These are phyloP conservation scores for Besnoitia besnoiti DNA, from an alignment of 169 alveolate genomes.

Conservation along the genomic window DNA sequence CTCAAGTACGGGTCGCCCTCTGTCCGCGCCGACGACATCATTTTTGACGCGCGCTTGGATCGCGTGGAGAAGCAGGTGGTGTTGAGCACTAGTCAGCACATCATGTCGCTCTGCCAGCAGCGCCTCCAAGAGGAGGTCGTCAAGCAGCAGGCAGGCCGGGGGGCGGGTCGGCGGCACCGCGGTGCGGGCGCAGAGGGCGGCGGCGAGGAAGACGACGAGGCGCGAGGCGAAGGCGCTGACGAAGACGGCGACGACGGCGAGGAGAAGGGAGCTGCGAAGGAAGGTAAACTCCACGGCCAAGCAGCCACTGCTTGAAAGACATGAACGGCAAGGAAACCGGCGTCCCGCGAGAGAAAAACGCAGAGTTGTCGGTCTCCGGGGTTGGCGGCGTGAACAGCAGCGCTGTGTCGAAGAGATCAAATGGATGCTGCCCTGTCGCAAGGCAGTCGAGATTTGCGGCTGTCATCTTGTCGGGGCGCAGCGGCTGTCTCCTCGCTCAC, in stretches of 20 bases:
- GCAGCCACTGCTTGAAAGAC: no score
- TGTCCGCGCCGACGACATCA: not conserved
- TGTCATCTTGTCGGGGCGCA: no score
- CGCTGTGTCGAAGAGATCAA: no score
- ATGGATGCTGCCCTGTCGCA: no score
- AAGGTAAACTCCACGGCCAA: no score
- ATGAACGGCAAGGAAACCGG: no score
- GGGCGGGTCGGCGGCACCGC: not conserved
- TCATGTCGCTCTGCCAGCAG: constrained; percentile 41
- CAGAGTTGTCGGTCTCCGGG: no score
- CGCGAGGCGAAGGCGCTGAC: constrained; percentile 55
- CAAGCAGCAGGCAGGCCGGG: not conserved
- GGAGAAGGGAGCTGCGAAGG: constrained; percentile 49
- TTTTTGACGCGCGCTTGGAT: constrained; percentile 34
- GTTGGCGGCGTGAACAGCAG: no score
- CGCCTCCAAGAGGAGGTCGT: constrained; percentile 1
- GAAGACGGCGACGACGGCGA: constrained; percentile 53
- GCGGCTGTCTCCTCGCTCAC: no score
- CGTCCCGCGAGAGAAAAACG: no score
- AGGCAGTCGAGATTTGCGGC: no score
- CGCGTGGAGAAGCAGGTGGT: constrained; percentile 36
- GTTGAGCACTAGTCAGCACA: not conserved
- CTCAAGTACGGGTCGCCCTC: constrained; percentile 36
- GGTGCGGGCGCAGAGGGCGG: not conserved
- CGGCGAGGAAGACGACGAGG: not conserved